Conservation (phyloP, 2,329 filamentous ascomycete genomes). For the Colletotrichum spinosum region DNA sequence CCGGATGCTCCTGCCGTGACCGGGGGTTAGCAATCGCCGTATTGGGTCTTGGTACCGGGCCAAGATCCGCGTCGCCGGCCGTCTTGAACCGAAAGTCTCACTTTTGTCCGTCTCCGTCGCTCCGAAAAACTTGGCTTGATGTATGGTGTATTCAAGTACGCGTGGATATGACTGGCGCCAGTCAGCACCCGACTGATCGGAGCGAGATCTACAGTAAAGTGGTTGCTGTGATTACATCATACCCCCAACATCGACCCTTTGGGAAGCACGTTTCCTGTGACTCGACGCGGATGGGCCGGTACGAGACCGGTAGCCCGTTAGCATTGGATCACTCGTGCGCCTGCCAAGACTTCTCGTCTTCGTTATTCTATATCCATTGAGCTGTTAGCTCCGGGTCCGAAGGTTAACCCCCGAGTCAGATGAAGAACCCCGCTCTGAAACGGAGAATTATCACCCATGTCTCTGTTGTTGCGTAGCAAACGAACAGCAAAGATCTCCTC, state of each 20-base stretch:
- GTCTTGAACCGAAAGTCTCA: no score
- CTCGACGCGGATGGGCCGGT: conserved; percentile 12
- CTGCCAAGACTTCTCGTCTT: neutral
- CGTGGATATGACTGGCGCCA: conserved; percentile 4
- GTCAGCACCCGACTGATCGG: conserved; percentile 17
- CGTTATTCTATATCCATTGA: neutral
- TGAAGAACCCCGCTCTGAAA: conserved; percentile 23
- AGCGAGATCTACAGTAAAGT: conserved; percentile 4
- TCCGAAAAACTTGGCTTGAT: no score
- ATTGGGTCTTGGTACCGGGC: no score
- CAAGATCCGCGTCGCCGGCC: no score
- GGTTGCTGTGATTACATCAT: conserved; percentile 17
- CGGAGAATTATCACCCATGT: conserved; percentile 7
- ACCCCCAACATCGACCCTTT: conserved; percentile 1
- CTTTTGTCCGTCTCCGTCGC: no score
- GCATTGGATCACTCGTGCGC: neutral
- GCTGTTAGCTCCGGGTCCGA: conserved; percentile 9
- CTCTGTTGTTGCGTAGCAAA: neutral
- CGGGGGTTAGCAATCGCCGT: neutral
- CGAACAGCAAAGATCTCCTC: no score
- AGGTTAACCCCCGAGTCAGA: conserved; percentile 27
- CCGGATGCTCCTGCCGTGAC: neutral
- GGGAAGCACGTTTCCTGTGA: neutral
- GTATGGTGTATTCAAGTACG: no score
- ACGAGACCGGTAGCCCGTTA: neutral